A percentile compares a stretch with the other conserved stretches of the same genome.
Evolutionary conservation across 768 basidiomycete species (phyloP).

Genomic region (Lentinula sp.): DNA sequence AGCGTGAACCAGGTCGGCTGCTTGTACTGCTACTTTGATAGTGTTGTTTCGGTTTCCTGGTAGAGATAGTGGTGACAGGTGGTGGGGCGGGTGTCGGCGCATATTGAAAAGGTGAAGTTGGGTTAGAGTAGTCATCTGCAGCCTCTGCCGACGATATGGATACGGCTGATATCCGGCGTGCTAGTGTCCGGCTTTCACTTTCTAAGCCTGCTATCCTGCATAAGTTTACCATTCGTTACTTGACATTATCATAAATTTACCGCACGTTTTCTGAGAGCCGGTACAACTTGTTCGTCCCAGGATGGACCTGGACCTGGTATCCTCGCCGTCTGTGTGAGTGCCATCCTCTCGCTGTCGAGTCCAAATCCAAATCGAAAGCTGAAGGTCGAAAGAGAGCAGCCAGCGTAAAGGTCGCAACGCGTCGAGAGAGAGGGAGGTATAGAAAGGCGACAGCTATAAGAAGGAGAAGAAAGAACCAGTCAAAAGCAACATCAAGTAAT

Average conservation of each 20-base stretch:
- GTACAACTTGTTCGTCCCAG: slow-evolving; percentile 83
- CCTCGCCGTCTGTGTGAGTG: slow-evolving; percentile 35
- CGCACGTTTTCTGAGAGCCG: slow-evolving; percentile 73
- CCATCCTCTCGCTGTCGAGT: slow-evolving; percentile 21
- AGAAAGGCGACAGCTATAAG: background rate
- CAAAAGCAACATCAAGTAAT: background rate
- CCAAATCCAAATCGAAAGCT: background rate
- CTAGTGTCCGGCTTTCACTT: slow-evolving; percentile 70
- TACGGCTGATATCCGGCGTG: slow-evolving; percentile 70
- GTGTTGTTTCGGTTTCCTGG: slow-evolving; percentile 13
- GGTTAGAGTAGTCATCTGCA: slow-evolving; percentile 5
- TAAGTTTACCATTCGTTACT: slow-evolving; percentile 9
- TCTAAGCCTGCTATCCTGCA: slow-evolving; percentile 54
- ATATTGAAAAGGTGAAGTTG: slow-evolving; percentile 8
- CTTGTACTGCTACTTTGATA: slow-evolving; percentile 14
- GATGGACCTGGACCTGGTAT: slow-evolving; percentile 36
- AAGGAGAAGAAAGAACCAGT: background rate
- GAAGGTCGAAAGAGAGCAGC: background rate
- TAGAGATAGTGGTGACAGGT: slow-evolving; percentile 8
- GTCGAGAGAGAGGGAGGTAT: background rate
- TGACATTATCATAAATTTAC: background rate
- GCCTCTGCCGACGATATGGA: slow-evolving; percentile 52
- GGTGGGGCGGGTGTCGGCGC: background rate
- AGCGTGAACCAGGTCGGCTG: slow-evolving; percentile 27
- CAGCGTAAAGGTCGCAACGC: background rate